Conservation (phyloP, 176 grass and related monocot genomes). For the Juncus effusus region DNA sequence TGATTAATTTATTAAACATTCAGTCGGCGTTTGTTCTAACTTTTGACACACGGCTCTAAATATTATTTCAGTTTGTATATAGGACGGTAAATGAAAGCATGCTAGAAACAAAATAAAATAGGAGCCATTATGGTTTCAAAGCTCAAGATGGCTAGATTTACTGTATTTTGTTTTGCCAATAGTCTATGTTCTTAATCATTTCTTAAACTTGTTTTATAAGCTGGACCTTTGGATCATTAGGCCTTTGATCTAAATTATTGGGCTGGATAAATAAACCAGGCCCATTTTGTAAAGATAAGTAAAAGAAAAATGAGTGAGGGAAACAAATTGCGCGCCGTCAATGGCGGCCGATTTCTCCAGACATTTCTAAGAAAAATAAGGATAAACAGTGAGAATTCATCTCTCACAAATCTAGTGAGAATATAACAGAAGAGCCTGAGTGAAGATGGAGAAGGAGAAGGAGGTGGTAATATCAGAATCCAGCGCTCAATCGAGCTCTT, state of each 20-base stretch:
- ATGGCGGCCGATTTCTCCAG: no score
- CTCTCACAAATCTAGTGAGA: background rate
- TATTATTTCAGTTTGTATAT: no score
- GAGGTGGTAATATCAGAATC: slow-evolving; percentile 45
- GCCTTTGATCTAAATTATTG: background rate
- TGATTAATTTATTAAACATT: no score
- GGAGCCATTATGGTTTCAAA: background rate
- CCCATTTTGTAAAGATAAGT: background rate
- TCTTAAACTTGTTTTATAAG: no score
- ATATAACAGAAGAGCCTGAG: no score
- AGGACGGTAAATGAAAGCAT: background rate
- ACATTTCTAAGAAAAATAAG: background rate
- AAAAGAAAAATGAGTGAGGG: no score
- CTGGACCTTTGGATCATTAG: no score
- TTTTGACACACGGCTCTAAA: no score
- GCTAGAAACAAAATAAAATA: background rate
- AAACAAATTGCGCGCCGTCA: no score
- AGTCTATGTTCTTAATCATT: no score
- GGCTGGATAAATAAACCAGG: background rate
- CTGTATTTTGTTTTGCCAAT: background rate
- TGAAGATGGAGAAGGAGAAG: slow-evolving; percentile 40
- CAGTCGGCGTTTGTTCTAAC: no score
- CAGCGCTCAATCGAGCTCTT: slow-evolving; percentile 24
- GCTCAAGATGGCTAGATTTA: background rate
- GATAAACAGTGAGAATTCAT: slow-evolving; percentile 14